These are phyloP conservation scores for Luffa acutangula DNA, from an alignment of 306 rosid species.

Conservation along the genomic window DNA sequence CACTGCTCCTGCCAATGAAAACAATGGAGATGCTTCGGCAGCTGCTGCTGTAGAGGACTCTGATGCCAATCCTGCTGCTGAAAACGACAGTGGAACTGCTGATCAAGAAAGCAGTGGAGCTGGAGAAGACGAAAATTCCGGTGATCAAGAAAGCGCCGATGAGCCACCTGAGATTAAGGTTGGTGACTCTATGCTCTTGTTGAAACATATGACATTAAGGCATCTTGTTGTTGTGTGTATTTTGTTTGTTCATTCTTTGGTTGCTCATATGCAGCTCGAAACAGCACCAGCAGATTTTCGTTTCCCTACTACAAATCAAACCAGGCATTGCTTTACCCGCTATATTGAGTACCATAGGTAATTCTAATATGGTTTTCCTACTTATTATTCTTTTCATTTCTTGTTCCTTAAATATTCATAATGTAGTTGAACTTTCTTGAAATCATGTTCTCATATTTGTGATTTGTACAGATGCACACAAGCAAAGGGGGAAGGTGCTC, in stretches of 20 bases:
- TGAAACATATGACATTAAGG: neutral
- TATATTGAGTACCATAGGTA: constrained; percentile 84
- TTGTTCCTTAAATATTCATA: neutral
- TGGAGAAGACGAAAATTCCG: constrained; percentile 34
- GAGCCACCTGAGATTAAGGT: constrained; percentile 81
- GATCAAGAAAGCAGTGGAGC: constrained; percentile 40
- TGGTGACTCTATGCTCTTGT: neutral
- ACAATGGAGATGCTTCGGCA: constrained; percentile 32
- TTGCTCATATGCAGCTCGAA: constrained; percentile 58
- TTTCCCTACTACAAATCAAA: constrained; percentile 93
- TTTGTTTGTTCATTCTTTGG: constrained; percentile 3
- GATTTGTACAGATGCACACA: constrained; percentile 49
- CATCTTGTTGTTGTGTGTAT: neutral
- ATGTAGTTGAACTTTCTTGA: neutral
- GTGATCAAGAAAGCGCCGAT: constrained; percentile 47
- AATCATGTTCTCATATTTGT: neutral
- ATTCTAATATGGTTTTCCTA: neutral
- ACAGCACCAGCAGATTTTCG: constrained; percentile 96
- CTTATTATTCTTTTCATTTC: neutral
- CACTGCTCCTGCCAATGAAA: constrained; percentile 23
- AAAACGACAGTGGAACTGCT: constrained; percentile 20
- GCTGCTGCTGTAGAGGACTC: constrained; percentile 31
- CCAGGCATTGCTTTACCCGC: constrained; percentile 97
- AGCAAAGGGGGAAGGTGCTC: constrained; percentile 84
- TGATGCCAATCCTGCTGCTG: constrained; percentile 13